Conservation (phyloP, 495 filamentous ascomycete genomes). For the Bacidia rubella region DNA sequence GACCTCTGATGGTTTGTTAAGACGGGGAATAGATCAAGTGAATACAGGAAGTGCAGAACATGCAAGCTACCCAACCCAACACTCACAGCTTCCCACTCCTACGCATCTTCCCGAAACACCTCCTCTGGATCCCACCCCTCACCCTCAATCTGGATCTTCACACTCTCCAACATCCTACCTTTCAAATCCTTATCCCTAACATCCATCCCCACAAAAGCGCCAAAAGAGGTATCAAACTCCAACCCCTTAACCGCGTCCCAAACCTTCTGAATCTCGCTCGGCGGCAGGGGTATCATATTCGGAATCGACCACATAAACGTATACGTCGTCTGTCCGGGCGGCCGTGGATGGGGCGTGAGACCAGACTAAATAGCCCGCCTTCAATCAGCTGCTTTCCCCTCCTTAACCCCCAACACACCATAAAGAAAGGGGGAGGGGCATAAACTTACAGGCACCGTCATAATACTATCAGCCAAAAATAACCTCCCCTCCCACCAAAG, state of each 20-base stretch:
- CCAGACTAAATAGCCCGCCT: conserved; percentile 29
- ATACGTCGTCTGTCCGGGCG: conserved; percentile 45
- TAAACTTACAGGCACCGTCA: conserved; percentile 45
- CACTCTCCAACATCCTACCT: conserved; percentile 54
- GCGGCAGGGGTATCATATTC: conserved; percentile 59
- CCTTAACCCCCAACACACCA: neutral
- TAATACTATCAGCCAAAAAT: conserved; percentile 58
- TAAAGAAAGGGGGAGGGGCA: neutral
- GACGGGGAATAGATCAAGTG: no score
- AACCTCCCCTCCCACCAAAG: conserved; percentile 43
- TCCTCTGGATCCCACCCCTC: conserved; percentile 15
- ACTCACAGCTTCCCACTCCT: neutral
- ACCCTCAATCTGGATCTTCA: conserved; percentile 51
- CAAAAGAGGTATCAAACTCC: conserved; percentile 49
- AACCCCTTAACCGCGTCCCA: conserved; percentile 28
- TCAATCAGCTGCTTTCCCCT: no score
- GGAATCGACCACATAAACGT: conserved; percentile 70
- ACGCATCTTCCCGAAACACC: conserved; percentile 1
- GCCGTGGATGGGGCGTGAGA: conserved; percentile 25
- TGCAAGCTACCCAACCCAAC: no score
- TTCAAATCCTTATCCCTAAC: conserved; percentile 45
- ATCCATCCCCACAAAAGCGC: conserved; percentile 48
- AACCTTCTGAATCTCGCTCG: conserved; percentile 27
- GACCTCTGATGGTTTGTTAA: no score
- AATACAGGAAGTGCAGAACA: no score